Percentiles rank a stretch among this genome's conserved stretches.
phyloP scores from a whole-genome alignment of 2,329 filamentous ascomycete species.

The Penicillium sp. region DNA sequence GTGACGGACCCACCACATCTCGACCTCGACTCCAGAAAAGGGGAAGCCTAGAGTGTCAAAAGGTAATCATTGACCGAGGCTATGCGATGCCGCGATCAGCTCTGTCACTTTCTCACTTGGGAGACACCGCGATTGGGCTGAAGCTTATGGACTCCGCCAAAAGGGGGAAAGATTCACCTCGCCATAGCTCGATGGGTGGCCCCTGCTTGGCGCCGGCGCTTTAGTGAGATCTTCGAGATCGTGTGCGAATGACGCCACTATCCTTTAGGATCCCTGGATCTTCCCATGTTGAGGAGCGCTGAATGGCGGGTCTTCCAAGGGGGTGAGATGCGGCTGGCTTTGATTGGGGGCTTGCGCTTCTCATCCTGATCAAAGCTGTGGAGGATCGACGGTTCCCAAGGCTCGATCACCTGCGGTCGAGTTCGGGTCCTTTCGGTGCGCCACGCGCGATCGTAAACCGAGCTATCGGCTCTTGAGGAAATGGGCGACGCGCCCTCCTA shows the following conservation, averaged over 20 bases:
- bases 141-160: constrained; percentile 13
- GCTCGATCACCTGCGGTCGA: neutral
- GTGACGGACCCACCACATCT: constrained; percentile 14
- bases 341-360: neutral
- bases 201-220: constrained; percentile 10
- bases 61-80: neutral
- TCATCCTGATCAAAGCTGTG: neutral
- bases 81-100: constrained; percentile 8
- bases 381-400: constrained; percentile 1
- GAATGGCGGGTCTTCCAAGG: neutral
- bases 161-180: constrained; percentile 3
- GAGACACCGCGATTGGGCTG: constrained; percentile 9
- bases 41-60: constrained; percentile 4
- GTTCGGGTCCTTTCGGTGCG: neutral
- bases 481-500: neutral
- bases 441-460: constrained; percentile 13
- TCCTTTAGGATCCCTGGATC: neutral
- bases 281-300: neutral
- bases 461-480: constrained; percentile 8
- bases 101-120: constrained; percentile 16
- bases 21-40: constrained; percentile 16
- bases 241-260: neutral
- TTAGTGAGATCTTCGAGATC: constrained; percentile 9
- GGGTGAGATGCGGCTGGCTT: neutral
- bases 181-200: constrained; percentile 17